Base-by-base conservation (phyloP, 306 rosid species). In the Coriaria nepalensis region DNA sequence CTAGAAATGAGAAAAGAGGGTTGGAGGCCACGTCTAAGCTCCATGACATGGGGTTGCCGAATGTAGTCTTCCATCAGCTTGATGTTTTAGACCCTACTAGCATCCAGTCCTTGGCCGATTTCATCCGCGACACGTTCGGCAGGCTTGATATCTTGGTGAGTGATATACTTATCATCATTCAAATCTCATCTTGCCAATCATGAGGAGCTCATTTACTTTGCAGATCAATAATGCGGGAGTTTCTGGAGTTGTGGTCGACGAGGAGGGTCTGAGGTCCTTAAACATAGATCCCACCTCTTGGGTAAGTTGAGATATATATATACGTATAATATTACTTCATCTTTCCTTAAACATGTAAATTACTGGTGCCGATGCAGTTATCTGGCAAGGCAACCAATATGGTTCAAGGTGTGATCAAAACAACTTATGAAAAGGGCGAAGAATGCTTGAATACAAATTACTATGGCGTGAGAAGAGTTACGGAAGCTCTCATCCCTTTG, bases 201-300 rank as follows among this genome's bases (percentile, higher is more conserved):
- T n/a, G n/a, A n/a, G n/a, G n/a, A 54, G 8, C 10, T 43, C n/a
- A 4, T 41, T 37, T 8, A 10, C 9, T 46, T 34, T 59, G 10
- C 67, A 77, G 84, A 71, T 77, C 33, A 77, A 77, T 32, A 77
- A 77, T 53, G 80, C 84, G 33, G 84, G 77, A 34, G 72, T 67
- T 37, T 11, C 48, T n/a, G 77, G 77, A 33, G 62, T 37, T 13
- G 44, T 52, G 37, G 72, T 73, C 40, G 74, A 55, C 54, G 77
- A 56, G 53, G 65, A 77, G 56, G 56, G 35, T 4, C 38, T 73
- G 44, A 69, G 64, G 63, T 71, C 77, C 40, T 14, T 69, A 10
- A 64, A 73, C 60, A 64, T 73, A 43, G 75, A 78, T 49, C 52
- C 73, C 10, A 13, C 47, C 20, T 5, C 40, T 50, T 77, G 80